Base-by-base conservation (phyloP, 2,329 filamentous ascomycete species). In the Bisporella sp. region DNA sequence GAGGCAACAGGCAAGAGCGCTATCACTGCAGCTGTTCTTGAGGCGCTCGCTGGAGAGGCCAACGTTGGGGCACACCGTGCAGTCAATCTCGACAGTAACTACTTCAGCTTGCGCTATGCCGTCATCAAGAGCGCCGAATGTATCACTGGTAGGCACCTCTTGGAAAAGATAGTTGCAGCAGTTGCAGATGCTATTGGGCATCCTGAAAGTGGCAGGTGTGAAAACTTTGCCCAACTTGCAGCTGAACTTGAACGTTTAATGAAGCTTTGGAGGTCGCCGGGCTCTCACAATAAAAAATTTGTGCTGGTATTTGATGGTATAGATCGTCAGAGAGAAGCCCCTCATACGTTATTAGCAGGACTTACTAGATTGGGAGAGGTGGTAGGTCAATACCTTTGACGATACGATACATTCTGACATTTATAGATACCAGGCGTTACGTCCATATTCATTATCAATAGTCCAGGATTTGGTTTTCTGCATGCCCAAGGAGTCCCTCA, bases 301-400 rank as follows among this genome's bases (percentile, higher is more conserved):
- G 82, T 92, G 6, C 69, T 97, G 51, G 87, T 96, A 8, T 77
- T 97, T 55, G 93, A 97, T 71, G 88, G 82, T 8, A 84, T 97
- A 51, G 92, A 97, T 66, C 79, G 77, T 55, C 87, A 96, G 66
- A 77, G 85, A 61, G 92, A 97, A 63, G 82, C 86, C 5, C 81
- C 87, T 5, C 77, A 82, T 3, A 95, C 89, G 1, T 70, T 97
- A 11, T 71, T 96, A 4, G 84, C 91, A 32, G 90, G 88, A 9
- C 70, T 99, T 54, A 88, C 87, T 28, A 79, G 91, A 54, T 68
- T 99, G 21, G 85, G 87, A 11, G 90, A 96, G 67, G 77, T 85
- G 54, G 88, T 93, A 71, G 60, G 83, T 71, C 45, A 21, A 7
- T 30, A 13, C 13, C 12, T 41, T 21, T 12, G 31, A 33, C 21